These are phyloP conservation scores for Chaetomium sp. DNA, from an alignment of 2,329 filamentous ascomycete genomes.

Conservation along the genomic window DNA sequence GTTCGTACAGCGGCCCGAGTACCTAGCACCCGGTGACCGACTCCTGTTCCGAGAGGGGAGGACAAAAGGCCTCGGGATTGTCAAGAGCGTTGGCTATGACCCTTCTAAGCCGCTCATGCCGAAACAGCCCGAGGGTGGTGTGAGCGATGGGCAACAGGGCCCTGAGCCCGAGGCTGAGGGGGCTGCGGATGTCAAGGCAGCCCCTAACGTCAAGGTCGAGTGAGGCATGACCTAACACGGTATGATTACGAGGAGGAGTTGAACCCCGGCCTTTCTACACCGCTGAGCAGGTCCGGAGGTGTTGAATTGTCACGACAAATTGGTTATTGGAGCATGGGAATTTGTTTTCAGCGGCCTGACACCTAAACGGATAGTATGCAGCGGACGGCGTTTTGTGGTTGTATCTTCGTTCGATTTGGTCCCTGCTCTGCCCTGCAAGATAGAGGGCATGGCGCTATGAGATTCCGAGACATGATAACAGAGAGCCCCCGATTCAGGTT, in stretches of 20 bases:
- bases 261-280: not conserved
- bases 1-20: constrained; percentile 93
- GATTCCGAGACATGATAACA: not conserved
- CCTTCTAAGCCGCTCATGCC: constrained; percentile 50
- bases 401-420: not conserved
- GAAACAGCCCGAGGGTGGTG: constrained; percentile 20
- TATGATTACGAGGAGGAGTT: not conserved
- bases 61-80: constrained; percentile 93
- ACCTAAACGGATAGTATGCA: not conserved
- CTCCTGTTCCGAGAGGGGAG: constrained; percentile 91
- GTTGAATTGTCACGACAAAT: not conserved
- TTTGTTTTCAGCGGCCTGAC: not conserved
- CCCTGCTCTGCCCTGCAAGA: not conserved
- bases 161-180: constrained; percentile 2
- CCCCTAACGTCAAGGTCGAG: constrained; percentile 13
- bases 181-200: constrained; percentile 8
- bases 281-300: not conserved
- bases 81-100: constrained; percentile 90
- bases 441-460: not conserved
- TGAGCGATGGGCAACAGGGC: constrained; percentile 8
- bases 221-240: not conserved
- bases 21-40: constrained; percentile 82
- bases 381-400: not conserved
- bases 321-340: constrained; percentile 2
- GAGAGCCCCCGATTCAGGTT: not conserved